Evolutionary conservation across 305 asterid genomes (phyloP).

Genomic region (Plantago coronopus): DNA sequence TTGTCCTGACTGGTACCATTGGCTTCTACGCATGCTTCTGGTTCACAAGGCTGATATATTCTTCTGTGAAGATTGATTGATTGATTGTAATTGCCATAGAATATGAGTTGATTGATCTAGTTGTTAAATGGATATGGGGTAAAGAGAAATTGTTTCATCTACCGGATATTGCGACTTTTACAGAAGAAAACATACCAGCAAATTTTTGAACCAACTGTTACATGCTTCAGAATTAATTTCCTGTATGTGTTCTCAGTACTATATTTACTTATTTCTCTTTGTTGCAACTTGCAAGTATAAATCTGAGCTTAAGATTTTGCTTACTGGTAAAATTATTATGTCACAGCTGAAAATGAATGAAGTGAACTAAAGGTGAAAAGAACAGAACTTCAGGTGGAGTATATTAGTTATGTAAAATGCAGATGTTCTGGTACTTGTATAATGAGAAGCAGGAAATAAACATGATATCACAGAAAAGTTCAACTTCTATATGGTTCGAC

Average conservation of each 20-base stretch:
- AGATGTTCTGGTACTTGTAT: no score
- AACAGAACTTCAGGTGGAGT: no score
- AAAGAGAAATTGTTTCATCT: conserved; percentile 2
- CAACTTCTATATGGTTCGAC: no score
- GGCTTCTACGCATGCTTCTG: conserved; percentile 71
- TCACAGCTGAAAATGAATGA: no score
- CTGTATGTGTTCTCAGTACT: not conserved
- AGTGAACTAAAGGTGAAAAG: no score
- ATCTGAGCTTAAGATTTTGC: no score
- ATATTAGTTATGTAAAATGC: no score
- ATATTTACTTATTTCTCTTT: not conserved
- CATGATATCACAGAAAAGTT: no score
- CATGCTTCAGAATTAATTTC: not conserved
- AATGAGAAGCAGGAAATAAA: no score
- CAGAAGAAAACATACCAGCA: conserved; percentile 7
- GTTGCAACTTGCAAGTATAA: not conserved
- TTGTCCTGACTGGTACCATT: conserved; percentile 62
- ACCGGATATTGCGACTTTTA: conserved; percentile 12
- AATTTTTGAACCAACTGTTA: conserved; percentile 12
- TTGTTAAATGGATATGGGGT: conserved; percentile 1
- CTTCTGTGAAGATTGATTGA: conserved; percentile 73
- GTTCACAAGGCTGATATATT: conserved; percentile 69
- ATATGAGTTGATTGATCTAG: not conserved
- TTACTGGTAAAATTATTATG: no score
- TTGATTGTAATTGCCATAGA: not conserved